These are phyloP conservation scores for Epichloe uncinata DNA, from an alignment of 2,329 filamentous ascomycete species.

Conservation along the genomic window DNA sequence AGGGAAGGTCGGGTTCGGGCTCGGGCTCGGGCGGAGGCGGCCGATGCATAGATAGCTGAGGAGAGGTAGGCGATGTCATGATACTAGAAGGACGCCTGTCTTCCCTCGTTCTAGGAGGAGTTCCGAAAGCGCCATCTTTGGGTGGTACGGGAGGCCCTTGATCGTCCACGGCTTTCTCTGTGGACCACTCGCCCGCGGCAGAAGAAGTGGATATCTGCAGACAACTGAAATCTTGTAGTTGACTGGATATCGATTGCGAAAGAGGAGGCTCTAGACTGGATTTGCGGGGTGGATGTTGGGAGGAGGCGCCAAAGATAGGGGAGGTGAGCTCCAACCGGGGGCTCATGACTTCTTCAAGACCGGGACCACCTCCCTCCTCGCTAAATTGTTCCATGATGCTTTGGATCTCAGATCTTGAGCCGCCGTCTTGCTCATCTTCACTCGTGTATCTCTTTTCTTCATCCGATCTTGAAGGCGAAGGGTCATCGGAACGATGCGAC, in stretches of 20 bases:
- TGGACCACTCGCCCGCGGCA: conserved; percentile 23
- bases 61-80: conserved; percentile 28
- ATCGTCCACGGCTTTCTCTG: conserved; percentile 29
- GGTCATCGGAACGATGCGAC: conserved; percentile 28
- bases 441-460: conserved; percentile 44
- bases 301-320: conserved; percentile 54
- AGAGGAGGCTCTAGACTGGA: conserved; percentile 72
- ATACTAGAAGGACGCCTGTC: conserved; percentile 20
- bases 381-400: conserved; percentile 97
- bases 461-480: conserved; percentile 44
- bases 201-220: conserved; percentile 28
- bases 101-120: conserved; percentile 23
- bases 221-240: conserved; percentile 34
- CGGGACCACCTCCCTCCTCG: conserved; percentile 56
- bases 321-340: conserved; percentile 73
- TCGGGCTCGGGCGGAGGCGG: conserved; percentile 61
- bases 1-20: conserved; percentile 74
- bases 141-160: conserved; percentile 44
- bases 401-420: conserved; percentile 77
- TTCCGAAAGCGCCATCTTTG: conserved; percentile 39
- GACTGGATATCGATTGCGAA: conserved; percentile 34
- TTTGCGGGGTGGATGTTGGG: conserved; percentile 65
- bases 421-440: conserved; percentile 53
- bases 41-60: conserved; percentile 38
- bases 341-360: conserved; percentile 80